A percentile compares a stretch with the other conserved stretches of the same genome.
Conservation (phyloP, 192 early-diverging fungal species). For the Umbelopsis sp. region DNA sequence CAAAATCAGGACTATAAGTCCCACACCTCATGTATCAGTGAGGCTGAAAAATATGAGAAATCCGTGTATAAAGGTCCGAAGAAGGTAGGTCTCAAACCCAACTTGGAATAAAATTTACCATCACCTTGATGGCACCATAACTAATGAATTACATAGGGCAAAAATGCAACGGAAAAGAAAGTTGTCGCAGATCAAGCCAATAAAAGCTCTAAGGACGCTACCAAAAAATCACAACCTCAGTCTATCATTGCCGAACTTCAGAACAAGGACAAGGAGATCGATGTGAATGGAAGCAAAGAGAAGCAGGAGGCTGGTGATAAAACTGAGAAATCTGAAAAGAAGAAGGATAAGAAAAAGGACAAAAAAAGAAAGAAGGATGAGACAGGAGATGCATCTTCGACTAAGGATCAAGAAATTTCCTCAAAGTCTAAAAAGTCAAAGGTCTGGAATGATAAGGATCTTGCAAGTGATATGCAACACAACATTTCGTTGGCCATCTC, state of each 20-base stretch:
- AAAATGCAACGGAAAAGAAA: conserved; percentile 40
- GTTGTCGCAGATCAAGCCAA: conserved; percentile 20
- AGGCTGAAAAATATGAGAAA: conserved; percentile 94
- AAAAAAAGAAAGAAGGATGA: conserved; percentile 37
- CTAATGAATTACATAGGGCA: conserved; percentile 32
- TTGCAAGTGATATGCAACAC: conserved; percentile 4
- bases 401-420: conserved; percentile 29
- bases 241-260: conserved; percentile 48
- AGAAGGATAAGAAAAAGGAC: conserved; percentile 32
- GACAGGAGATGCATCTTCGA: neutral
- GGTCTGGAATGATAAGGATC: conserved; percentile 32
- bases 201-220: neutral
- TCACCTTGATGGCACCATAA: neutral
- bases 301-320: conserved; percentile 7
- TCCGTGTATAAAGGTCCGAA: conserved; percentile 76
- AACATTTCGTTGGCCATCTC: conserved; percentile 11
- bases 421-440: conserved; percentile 34
- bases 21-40: conserved; percentile 90
- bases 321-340: conserved; percentile 22
- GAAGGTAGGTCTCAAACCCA: conserved; percentile 46
- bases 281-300: conserved; percentile 21
- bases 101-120: neutral
- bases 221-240: conserved; percentile 24
- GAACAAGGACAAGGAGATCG: conserved; percentile 41
- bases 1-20: conserved; percentile 70